Base-by-base conservation (phyloP, 139 green algal species). In the Pedinophyceae sp. region DNA sequence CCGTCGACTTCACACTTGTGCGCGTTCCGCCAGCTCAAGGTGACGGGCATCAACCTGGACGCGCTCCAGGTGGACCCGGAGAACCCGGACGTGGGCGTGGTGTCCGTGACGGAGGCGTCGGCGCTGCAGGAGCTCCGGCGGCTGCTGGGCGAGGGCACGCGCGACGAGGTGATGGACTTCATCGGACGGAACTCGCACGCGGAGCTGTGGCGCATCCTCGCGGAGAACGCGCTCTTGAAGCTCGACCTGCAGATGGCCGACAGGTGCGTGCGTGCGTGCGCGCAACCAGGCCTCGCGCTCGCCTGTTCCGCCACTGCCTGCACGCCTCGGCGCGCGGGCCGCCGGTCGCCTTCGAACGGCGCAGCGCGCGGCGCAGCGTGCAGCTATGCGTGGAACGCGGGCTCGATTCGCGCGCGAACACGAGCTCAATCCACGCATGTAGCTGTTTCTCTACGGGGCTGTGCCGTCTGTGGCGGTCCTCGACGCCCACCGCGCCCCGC, bases 161-260 rank as follows among this genome's bases (percentile, higher is more conserved):
- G 66, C 22, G 58, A 40, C 22, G 79, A 88, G 52, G 74, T 73
- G 3, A 77, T 76, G 50, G 48, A 66, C 1, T 85, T 86, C 59
- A 69, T 87, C 17, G 71, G 82, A 30, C 56, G 61, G 38, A 81
- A 80, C 53, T 46, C 58, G 17, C 80, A 87, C 58, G 66, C 70
- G 4, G 58, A 73, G n/a, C 64, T 93, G 63, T 93, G 81, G 81
- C 65, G 64, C 48, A 73, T 82, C 46, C 67, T 88, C 43, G 83
- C 79, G 25, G 79, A 93, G 64, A 67, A 84, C 56, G 76, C 76
- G 16, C 70, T 93, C 34, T 57, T 78, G 45, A 48, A 45, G 3
- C 62, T 80, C 25, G 69, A 89, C 55, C 83, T 84, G 41, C 52
- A 58, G 10, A 75, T 74, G n/a, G 80, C 83, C 1, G 81, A 89